Evolutionary conservation across 345 rosid genomes (phyloP).

Genomic region (Hypericum androsaemum): DNA sequence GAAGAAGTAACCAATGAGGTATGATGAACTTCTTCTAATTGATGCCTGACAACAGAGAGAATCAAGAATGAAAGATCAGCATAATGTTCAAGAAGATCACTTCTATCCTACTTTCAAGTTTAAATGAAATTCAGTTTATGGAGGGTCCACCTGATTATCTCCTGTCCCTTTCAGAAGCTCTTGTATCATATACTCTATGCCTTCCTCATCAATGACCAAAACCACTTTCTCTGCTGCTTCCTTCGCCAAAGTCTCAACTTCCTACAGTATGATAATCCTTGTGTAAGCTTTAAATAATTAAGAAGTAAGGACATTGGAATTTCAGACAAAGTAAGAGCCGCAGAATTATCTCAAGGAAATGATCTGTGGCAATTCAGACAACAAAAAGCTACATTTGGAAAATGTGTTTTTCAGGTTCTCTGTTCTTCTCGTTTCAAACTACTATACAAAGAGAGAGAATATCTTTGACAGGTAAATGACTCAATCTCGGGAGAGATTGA

Average conservation of each 20-base stretch:
- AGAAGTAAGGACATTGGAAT: not conserved
- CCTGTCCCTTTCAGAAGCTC: slow-evolving; percentile 84
- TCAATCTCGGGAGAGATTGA: no score
- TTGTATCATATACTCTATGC: slow-evolving; percentile 60
- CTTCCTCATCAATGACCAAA: slow-evolving; percentile 88
- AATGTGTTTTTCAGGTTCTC: not conserved
- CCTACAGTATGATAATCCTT: slow-evolving; percentile 30
- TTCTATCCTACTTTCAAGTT: no score
- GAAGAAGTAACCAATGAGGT: slow-evolving; percentile 83
- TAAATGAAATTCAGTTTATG: no score
- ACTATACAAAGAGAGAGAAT: no score
- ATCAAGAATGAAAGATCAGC: not conserved
- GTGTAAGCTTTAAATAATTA: not conserved
- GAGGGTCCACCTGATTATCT: slow-evolving; percentile 50
- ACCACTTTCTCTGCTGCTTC: slow-evolving; percentile 84
- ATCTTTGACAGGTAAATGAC: no score
- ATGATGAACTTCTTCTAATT: slow-evolving; percentile 76
- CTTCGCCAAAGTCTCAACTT: slow-evolving; percentile 75
- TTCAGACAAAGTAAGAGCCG: slow-evolving; percentile 3
- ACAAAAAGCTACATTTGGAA: not conserved
- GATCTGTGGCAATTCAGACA: not conserved
- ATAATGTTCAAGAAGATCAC: not conserved
- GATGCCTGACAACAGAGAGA: slow-evolving; percentile 52
- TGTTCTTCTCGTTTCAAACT: no score
- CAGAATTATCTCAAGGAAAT: not conserved